These are phyloP conservation scores for Nigrospora osmanthi DNA, from an alignment of 2,329 filamentous ascomycete genomes.

Conservation along the genomic window DNA sequence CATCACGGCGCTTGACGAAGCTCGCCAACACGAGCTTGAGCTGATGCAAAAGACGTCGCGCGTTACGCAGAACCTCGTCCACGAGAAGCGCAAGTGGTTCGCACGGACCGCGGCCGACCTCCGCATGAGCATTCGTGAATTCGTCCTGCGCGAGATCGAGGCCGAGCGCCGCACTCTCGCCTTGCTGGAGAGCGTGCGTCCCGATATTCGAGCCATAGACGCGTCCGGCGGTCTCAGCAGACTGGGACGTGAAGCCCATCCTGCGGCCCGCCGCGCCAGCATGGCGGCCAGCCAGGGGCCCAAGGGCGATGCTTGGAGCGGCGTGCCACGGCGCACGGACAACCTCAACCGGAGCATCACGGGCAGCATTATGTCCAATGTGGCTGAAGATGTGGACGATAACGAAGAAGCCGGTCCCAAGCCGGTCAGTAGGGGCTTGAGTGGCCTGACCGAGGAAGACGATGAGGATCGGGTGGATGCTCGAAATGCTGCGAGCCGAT, in stretches of 20 bases:
- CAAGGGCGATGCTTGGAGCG: conserved; percentile 97
- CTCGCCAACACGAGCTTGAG: conserved; percentile 71
- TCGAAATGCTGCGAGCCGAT: conserved; percentile 84
- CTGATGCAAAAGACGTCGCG: conserved; percentile 79
- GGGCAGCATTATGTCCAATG: conserved; percentile 58
- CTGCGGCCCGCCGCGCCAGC: conserved; percentile 63
- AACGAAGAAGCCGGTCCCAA: conserved; percentile 33
- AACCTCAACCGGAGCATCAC: conserved; percentile 71
- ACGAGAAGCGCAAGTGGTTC: conserved; percentile 89
- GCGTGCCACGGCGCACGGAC: conserved; percentile 76
- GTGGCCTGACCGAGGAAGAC: conserved; percentile 66
- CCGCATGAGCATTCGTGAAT: conserved; percentile 77
- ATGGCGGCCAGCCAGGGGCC: conserved; percentile 86
- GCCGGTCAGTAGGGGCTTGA: conserved; percentile 38
- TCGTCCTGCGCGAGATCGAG: conserved; percentile 90
- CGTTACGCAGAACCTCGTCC: conserved; percentile 81
- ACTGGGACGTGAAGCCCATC: conserved; percentile 82
- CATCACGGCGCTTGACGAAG: conserved; percentile 84
- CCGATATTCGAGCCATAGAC: conserved; percentile 90
- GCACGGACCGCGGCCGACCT: conserved; percentile 78
- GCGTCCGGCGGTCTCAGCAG: conserved; percentile 82
- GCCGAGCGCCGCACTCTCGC: conserved; percentile 86
- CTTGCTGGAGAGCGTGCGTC: conserved; percentile 85
- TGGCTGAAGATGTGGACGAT: conserved; percentile 54
- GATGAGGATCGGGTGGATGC: conserved; percentile 94